Conservation (phyloP, 2,329 filamentous ascomycete genomes). For the Fusarium tricinctum region DNA sequence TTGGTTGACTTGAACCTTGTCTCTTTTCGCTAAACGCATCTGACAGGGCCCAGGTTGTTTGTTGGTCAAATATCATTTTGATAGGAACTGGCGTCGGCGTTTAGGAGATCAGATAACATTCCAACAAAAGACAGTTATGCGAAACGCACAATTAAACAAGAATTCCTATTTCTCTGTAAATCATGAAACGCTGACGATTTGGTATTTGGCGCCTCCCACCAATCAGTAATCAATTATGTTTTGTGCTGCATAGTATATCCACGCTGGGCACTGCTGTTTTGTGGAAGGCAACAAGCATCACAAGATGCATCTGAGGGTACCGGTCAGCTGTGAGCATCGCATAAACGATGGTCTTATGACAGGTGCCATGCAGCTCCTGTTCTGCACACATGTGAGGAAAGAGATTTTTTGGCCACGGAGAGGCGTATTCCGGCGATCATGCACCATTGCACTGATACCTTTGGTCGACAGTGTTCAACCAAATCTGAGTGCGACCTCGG, state of each 20-base stretch:
- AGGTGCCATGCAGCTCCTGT: constrained; percentile 15
- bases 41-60: constrained; percentile 15
- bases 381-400: constrained; percentile 17
- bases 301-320: constrained; percentile 4
- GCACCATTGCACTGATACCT: constrained; percentile 11
- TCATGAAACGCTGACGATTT: constrained; percentile 1
- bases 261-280: constrained; percentile 13
- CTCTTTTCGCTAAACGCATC: neutral
- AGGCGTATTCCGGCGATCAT: constrained; percentile 23
- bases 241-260: constrained; percentile 4
- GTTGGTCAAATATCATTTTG: constrained; percentile 29
- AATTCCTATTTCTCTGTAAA: neutral
- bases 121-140: constrained; percentile 12
- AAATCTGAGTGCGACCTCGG: constrained; percentile 33
- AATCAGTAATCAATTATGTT: neutral
- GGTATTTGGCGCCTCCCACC: neutral
- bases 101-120: constrained; percentile 33
- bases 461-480: constrained; percentile 21
- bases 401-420: constrained; percentile 9
- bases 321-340: neutral
- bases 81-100: constrained; percentile 13
- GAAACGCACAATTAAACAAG: constrained; percentile 5
- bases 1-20: constrained; percentile 18
- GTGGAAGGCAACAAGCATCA: constrained; percentile 4
- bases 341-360: constrained; percentile 22